These are phyloP conservation scores for Alternaria sp. DNA, from an alignment of 2,329 filamentous ascomycete species.

Conservation along the genomic window DNA sequence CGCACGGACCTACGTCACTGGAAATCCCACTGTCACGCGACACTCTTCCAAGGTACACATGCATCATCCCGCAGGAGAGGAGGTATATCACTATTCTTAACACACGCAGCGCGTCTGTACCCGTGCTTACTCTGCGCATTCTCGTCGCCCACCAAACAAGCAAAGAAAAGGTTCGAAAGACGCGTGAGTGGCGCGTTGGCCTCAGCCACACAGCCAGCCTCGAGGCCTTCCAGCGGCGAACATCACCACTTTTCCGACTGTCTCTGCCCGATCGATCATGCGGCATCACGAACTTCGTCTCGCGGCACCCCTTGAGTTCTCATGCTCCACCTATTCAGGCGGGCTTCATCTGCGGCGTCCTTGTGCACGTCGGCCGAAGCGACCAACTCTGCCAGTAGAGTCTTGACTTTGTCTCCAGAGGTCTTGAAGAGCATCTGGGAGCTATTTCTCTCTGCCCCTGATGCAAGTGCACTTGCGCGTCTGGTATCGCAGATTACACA, in stretches of 20 bases:
- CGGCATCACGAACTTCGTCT: background rate
- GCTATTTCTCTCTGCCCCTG: background rate
- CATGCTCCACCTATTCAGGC: background rate
- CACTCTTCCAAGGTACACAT: background rate
- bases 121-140: background rate
- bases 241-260: background rate
- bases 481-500: background rate
- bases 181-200: background rate
- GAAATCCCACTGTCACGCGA: conserved; percentile 12
- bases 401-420: background rate
- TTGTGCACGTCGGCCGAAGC: background rate
- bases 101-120: background rate
- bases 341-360: background rate
- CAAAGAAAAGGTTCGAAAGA: background rate
- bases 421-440: background rate
- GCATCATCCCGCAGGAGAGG: background rate
- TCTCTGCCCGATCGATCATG: background rate
- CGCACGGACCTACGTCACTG: conserved; percentile 21
- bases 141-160: background rate
- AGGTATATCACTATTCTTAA: background rate
- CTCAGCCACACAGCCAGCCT: background rate
- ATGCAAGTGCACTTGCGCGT: background rate
- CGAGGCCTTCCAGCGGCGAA: background rate
- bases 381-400: background rate
- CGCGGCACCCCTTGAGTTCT: background rate